Base-by-base conservation (phyloP, 306 rosid species). In the Vigna nakashimae region DNA sequence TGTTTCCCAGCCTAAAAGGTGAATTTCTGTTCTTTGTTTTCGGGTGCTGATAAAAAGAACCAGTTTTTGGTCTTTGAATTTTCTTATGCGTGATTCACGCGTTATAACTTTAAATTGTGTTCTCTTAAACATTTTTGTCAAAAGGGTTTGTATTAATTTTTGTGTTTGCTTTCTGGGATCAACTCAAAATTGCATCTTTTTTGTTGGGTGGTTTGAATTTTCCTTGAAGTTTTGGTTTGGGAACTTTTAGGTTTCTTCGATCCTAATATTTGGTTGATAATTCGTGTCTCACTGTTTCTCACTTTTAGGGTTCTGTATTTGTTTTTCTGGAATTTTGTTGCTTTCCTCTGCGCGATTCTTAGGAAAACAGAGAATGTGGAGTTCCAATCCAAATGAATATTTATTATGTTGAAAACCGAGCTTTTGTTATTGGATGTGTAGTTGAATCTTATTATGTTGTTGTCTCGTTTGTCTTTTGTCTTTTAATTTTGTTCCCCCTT, bases 111-210 rank as follows among this genome's bases (percentile, higher is more conserved):
- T 49, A 7, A 69, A 62, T 70, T 76, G 51, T 15, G 77, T 32
- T 10, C 43, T 12, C 20, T 42, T 10, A 9, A 59, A 56, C 5
- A 2, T 56, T 55, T 56, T 6, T 26, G 38, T 58, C 13, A n/a
- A 64, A 43, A 2, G 55, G 55, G 4, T 32, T 9, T 58, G 28
- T 16, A 69, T 69, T 13, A 10, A 3, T 42, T 49, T 34, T 59
- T 75, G 69, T 63, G 55, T 64, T 76, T 64, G 56, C 10, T 53
- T 70, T 71, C 64, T 82, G 71, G 70, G 65, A 20, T 82, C 4
- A 52, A 28, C 74, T 64, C 79, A 64, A 82, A 75, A 42, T 82
- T 62, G 20, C 42, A 4, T 15, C 11, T 75, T 28, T 50, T 36
- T 36, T 64, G 51, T 40, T 6, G n/a, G 15, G 16, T 40, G 53